Evolutionary conservation across 2,329 filamentous ascomycete species (phyloP).

Genomic region (Gaeumannomyces tritici): DNA sequence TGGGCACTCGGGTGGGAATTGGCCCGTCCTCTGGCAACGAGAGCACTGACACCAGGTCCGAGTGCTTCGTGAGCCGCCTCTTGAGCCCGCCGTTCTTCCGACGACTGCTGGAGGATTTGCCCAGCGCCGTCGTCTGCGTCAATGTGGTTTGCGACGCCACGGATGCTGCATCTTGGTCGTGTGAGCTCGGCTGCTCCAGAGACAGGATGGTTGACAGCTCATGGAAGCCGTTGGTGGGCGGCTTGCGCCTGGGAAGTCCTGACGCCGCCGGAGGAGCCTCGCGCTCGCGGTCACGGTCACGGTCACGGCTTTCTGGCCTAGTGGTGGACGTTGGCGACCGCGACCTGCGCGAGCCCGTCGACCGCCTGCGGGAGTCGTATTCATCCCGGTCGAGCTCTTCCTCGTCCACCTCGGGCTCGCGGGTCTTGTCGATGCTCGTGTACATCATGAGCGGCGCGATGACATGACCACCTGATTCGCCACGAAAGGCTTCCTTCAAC

Average conservation of each 20-base stretch:
- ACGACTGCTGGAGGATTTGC: slow-evolving; percentile 13
- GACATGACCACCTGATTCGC: slow-evolving; percentile 43
- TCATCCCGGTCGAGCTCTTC: slow-evolving; percentile 10
- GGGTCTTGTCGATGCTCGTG: slow-evolving; percentile 21
- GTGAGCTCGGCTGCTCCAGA: slow-evolving; percentile 31
- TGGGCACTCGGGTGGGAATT: slow-evolving; percentile 35
- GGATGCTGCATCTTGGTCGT: slow-evolving; percentile 41
- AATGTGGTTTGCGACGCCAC: slow-evolving; percentile 39
- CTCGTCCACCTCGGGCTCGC: not conserved
- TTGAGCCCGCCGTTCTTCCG: slow-evolving; percentile 43
- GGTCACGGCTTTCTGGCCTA: slow-evolving; percentile 10
- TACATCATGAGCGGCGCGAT: slow-evolving; percentile 34
- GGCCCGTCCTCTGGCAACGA: slow-evolving; percentile 56
- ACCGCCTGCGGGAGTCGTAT: slow-evolving; percentile 16
- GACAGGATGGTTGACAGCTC: slow-evolving; percentile 50
- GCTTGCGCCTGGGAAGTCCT: slow-evolving; percentile 13
- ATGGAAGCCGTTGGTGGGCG: slow-evolving; percentile 45
- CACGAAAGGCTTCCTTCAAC: slow-evolving; percentile 52
- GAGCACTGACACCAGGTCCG: slow-evolving; percentile 86
- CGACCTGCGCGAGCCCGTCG: slow-evolving; percentile 21
- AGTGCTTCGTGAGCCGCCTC: slow-evolving; percentile 78
- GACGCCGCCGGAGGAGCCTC: slow-evolving; percentile 15
- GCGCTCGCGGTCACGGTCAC: slow-evolving; percentile 9
- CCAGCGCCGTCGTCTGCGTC: slow-evolving; percentile 41
- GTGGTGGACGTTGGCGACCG: slow-evolving; percentile 19